These are phyloP conservation scores for Amanita thiersii DNA, from an alignment of 768 basidiomycete species.

Conservation along the genomic window DNA sequence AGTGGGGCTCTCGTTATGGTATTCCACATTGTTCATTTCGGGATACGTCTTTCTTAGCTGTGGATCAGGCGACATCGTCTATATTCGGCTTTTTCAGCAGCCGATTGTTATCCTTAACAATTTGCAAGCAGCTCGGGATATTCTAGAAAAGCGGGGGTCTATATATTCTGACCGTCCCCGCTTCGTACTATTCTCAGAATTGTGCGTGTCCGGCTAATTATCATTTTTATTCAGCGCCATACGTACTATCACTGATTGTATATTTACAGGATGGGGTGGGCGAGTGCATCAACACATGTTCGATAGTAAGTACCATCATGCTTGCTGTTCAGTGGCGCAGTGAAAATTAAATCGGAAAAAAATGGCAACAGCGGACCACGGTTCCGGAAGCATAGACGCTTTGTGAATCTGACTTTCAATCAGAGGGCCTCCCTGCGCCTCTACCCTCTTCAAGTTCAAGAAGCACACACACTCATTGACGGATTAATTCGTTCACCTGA, in stretches of 20 bases:
- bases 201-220: constrained; percentile 24
- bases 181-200: constrained; percentile 37
- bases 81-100: constrained; percentile 32
- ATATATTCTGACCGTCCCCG: constrained; percentile 47
- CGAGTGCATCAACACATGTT: constrained; percentile 36
- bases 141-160: constrained; percentile 46
- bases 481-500: constrained; percentile 29
- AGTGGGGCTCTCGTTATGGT: constrained; percentile 39
- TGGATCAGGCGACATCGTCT: constrained; percentile 33
- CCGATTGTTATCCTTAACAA: constrained; percentile 44
- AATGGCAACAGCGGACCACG: constrained; percentile 41
- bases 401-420: constrained; percentile 42
- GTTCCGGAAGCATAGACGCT: constrained; percentile 44
- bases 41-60: neutral
- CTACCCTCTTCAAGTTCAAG: constrained; percentile 34
- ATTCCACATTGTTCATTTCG: constrained; percentile 4
- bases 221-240: constrained; percentile 5
- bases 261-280: constrained; percentile 38
- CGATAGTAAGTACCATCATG: constrained; percentile 30
- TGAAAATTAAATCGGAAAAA: constrained; percentile 2
- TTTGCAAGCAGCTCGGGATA: constrained; percentile 31
- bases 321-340: neutral
- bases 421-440: constrained; percentile 29
- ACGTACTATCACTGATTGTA: constrained; percentile 7
- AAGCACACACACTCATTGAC: constrained; percentile 31